These are phyloP conservation scores for Miamiensis avidus DNA, from an alignment of 169 alveolate genomes.

Conservation along the genomic window DNA sequence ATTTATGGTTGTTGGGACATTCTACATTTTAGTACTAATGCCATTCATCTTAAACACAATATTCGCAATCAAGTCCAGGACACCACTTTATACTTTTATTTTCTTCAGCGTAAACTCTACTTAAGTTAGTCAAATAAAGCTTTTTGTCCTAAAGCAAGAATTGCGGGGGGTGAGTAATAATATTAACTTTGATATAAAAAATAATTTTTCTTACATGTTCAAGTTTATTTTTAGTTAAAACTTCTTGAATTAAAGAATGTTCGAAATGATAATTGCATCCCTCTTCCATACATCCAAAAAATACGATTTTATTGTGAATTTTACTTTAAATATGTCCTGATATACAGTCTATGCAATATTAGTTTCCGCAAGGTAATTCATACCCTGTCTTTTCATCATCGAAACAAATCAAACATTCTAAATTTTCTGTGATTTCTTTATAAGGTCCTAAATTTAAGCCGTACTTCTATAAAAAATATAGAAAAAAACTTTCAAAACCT, in stretches of 20 bases:
- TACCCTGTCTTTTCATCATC: background rate
- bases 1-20: background rate
- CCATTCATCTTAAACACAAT: background rate
- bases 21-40: background rate
- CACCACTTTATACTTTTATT: background rate
- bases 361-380: background rate
- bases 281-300: background rate
- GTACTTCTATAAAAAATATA: background rate
- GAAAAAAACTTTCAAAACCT: background rate
- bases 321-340: background rate
- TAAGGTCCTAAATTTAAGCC: background rate
- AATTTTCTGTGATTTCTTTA: too few relatives aligned
- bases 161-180: too few relatives aligned
- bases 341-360: background rate
- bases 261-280: background rate
- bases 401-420: background rate
- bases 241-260: background rate
- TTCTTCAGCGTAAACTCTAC: background rate
- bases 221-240: too few relatives aligned
- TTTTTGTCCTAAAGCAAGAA: background rate
- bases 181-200: too few relatives aligned
- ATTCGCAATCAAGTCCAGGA: background rate
- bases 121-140: background rate
- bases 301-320: background rate
- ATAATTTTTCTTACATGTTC: background rate